Conservation (phyloP, 805 yeast genomes). For the Nakazawaea ernobii region DNA sequence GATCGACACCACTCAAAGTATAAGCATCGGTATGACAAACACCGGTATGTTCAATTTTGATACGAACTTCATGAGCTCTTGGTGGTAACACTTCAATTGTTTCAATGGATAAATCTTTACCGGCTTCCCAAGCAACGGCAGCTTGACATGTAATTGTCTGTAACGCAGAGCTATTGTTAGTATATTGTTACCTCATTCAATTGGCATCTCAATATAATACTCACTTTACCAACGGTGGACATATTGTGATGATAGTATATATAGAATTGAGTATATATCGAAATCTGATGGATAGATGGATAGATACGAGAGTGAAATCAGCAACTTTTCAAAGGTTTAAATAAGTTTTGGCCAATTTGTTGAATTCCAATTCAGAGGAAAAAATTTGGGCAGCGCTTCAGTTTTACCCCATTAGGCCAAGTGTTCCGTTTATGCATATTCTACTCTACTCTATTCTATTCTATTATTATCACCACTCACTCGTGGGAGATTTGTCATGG, state of each 20-base stretch:
- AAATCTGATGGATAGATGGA: too few species aligned
- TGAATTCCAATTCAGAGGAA: too few species aligned
- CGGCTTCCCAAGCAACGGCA: constrained; percentile 97
- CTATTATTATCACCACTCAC: too few species aligned
- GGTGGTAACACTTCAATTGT: constrained; percentile 91
- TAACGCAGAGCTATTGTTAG: background rate
- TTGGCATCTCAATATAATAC: background rate
- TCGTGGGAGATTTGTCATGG: too few species aligned
- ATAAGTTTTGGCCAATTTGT: too few species aligned
- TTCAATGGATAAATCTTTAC: constrained; percentile 67
- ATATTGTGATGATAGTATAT: too few species aligned
- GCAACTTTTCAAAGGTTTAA: too few species aligned
- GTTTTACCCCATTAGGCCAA: background rate
- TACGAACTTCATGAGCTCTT: constrained; percentile 94
- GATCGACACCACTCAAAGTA: constrained; percentile 90
- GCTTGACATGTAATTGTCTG: constrained; percentile 81
- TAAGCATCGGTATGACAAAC: constrained; percentile 99
- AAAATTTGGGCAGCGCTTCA: too few species aligned
- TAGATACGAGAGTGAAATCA: background rate
- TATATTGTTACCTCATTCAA: background rate
- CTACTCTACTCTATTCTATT: too few species aligned
- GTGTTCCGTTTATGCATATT: too few species aligned
- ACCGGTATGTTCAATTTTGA: constrained; percentile 81
- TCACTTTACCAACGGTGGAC: constrained; percentile 11
- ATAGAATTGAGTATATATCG: too few species aligned